Percentiles rank a stretch among this genome's conserved stretches.
Evolutionary conservation across 306 rosid species (phyloP).

Genomic region (Clitoria ternatea): DNA sequence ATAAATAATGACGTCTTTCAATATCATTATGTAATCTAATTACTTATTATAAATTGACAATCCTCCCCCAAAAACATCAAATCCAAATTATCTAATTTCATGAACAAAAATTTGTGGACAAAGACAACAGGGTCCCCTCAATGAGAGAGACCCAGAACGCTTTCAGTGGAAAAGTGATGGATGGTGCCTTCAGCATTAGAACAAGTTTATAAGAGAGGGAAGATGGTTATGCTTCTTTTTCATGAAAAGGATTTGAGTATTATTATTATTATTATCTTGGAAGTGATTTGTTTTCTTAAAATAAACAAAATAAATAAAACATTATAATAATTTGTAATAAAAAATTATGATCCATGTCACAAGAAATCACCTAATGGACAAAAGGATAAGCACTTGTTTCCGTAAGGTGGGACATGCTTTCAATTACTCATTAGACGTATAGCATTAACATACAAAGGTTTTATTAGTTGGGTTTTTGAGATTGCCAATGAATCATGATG

Average conservation of each 20-base stretch:
- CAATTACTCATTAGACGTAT: background rate
- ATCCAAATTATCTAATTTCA: background rate
- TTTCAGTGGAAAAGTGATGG: conserved; percentile 16
- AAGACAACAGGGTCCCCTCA: background rate
- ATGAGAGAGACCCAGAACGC: background rate
- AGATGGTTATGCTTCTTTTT: background rate
- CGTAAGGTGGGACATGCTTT: background rate
- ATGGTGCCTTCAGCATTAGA: background rate
- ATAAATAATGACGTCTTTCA: background rate
- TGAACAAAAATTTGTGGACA: conserved; percentile 2
- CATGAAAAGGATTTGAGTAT: background rate
- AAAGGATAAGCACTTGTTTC: background rate
- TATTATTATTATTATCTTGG: no score
- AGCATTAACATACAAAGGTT: background rate
- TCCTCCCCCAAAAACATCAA: background rate
- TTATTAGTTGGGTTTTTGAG: background rate
- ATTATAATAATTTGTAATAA: no score
- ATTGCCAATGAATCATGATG: background rate
- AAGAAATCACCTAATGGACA: background rate
- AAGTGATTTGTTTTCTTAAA: no score
- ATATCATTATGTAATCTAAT: background rate
- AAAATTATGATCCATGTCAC: no score
- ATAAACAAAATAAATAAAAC: no score
- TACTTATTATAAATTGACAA: background rate
- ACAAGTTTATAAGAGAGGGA: background rate